Base-by-base conservation (phyloP, 2,329 filamentous ascomycete genomes). In the Aureobasidium sp. region DNA sequence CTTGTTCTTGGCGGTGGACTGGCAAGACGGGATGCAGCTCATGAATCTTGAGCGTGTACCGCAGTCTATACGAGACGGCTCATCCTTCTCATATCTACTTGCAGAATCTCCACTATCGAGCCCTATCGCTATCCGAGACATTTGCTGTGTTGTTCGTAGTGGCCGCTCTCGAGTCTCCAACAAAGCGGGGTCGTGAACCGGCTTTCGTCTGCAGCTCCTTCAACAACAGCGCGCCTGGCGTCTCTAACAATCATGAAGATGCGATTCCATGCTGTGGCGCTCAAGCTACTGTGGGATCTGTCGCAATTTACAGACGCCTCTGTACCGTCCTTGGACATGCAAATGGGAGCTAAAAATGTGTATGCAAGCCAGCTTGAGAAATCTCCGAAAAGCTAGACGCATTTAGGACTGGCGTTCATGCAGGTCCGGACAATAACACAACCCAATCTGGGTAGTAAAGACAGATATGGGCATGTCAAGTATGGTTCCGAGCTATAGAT, bases 401-500 rank as follows among this genome's bases (percentile, higher is more conserved):
- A 8, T 20, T 50, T 37, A 44, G 44, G 44, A 23, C 13, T 59
- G 44, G 44, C 34, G 44, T 48, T 41, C 44, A 59, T 59, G 56
- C 56, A 59, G 56, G 56, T 59, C 56, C 56, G 56, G 56, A 50
- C 42, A 59, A 39, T 50, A 56, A 27, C 44, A 59, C 44, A 41
- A 50, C 56, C 56, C 42, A 58, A 58, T 58, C 55, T 37, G 55
- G 41, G 6, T 23, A 59, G 26, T 29, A 9, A 20, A 20, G 15
- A 50, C 44, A 23, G 17, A 59, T 27, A 29, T 50, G 56, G 56
- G 36, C 12, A 39, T 59, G 32, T 50, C 52, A 29, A 44, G 39
- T 56, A 44, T 23, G 23, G 27, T 34, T 56, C 27, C 52, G n/a
- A 56, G 27, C 52, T 56, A 44, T 56, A 26, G 37, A 20, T 44